Evolutionary conservation across 2,329 filamentous ascomycete genomes (phyloP), one percentile per base, ranked within the genome.

Genomic region (Aspergillus uvarum): DNA sequence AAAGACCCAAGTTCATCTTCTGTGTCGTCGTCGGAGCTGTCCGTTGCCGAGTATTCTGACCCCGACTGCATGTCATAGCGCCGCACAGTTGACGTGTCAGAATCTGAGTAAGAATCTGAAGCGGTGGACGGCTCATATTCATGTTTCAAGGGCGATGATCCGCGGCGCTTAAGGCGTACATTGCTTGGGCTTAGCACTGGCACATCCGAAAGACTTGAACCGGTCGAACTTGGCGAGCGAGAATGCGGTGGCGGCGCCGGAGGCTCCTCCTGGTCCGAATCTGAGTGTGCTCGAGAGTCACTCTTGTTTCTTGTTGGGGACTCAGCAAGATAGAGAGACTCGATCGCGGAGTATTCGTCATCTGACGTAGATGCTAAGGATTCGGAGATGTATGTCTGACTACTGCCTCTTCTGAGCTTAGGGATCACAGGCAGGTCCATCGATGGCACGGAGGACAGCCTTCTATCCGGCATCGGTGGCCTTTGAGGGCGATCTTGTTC

Each of bases 121-220:
- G 85, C 86, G 6, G 86, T 87, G 16, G 95, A 98, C 14, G 94
- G 94, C 63, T 93, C 89, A 69, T 97, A 99, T 77, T 99, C 94
- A 72, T 98, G 94, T 79, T 99, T 99, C 53, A 99, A 81, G 0
- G 95, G 95, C 1, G 95, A 99, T 0, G 95, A 98, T 1, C 87
- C 89, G 19, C 92, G 87, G 49, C 93, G 86, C 70, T 89, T 74
- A 74, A 82, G 68, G 72, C 77, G 72, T 63, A 79, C 69, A 58
- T 76, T 67, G 67, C 74, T 67, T 79, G 87, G 70, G 70, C 80
- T 71, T 74, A 87, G 65, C 72, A 81, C 59, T 61, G 79, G 76
- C 69, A 79, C 73, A 64, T 70, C 78, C 8, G 74, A 72, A n/a
- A 71, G 72, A 59, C 80, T 82, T 14, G 77, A 68, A 12, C 78